These are phyloP conservation scores for Penicillium expansum DNA, from an alignment of 2,329 filamentous ascomycete species.

Conservation along the genomic window DNA sequence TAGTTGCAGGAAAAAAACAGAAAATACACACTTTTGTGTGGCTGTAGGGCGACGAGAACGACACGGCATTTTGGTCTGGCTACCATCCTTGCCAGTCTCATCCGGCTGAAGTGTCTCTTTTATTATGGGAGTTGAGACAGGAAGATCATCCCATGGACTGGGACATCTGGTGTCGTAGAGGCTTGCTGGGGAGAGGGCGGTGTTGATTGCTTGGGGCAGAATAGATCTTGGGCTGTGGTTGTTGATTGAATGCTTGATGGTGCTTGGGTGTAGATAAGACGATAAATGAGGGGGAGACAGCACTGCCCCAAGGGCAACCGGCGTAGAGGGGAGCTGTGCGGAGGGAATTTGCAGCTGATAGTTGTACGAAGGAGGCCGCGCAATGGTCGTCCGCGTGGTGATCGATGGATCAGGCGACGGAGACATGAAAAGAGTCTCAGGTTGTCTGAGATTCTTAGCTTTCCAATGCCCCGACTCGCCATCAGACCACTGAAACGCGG, in stretches of 20 bases:
- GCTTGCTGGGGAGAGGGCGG: background rate
- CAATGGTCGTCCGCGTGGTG: background rate
- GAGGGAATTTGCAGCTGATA: background rate
- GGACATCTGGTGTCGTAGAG: background rate
- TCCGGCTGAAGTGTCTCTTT: background rate
- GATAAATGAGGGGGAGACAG: background rate
- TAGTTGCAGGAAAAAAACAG: background rate
- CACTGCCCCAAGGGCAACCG: background rate
- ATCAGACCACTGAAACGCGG: background rate
- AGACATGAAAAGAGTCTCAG: background rate
- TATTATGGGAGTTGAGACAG: background rate
- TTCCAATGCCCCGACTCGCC: background rate
- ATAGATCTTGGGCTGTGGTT: background rate
- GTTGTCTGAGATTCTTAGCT: background rate
- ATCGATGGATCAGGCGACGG: background rate
- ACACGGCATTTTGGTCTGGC: background rate
- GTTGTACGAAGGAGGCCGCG: background rate
- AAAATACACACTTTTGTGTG: background rate
- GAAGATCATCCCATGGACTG: background rate
- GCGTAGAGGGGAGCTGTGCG: background rate
- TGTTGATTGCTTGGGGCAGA: background rate
- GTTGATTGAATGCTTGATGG: background rate
- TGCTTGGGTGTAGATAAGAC: background rate
- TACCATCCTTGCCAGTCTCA: background rate
- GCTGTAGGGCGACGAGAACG: background rate